These are phyloP conservation scores for Angomonas ambiguus DNA, from an alignment of 208 protist genomes.

Conservation along the genomic window DNA sequence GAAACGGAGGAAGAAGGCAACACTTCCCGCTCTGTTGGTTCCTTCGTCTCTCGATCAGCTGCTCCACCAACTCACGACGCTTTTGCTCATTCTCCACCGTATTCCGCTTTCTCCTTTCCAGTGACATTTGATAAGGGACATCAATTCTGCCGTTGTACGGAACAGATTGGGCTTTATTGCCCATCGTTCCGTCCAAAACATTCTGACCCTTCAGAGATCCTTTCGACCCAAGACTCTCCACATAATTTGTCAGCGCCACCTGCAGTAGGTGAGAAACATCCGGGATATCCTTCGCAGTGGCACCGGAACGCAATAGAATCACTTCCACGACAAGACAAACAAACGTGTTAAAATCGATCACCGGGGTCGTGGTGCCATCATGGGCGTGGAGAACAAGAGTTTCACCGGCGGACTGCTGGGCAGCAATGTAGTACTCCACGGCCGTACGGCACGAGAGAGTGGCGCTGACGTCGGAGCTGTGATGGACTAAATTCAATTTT, in stretches of 20 bases:
- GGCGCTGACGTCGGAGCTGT: neutral
- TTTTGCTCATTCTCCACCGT: neutral
- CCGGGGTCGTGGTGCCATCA: neutral
- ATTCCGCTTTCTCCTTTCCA: slow-evolving; percentile 12
- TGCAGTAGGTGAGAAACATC: slow-evolving; percentile 7
- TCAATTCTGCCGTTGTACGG: slow-evolving; percentile 43
- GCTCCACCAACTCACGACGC: neutral
- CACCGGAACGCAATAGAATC: neutral
- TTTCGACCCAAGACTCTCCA: neutral
- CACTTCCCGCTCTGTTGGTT: neutral
- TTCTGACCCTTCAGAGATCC: neutral
- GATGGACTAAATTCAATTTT: neutral
- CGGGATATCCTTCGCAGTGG: slow-evolving; percentile 5
- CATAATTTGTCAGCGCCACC: neutral
- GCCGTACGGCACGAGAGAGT: neutral
- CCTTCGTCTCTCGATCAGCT: neutral
- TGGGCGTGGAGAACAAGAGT: neutral
- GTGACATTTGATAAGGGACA: slow-evolving; percentile 37
- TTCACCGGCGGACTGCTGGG: neutral
- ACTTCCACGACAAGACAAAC: slow-evolving; percentile 7
- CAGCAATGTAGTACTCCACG: slow-evolving; percentile 3
- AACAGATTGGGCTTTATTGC: slow-evolving; percentile 1
- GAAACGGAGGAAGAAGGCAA: slow-evolving; percentile 2
- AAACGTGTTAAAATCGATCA: slow-evolving; percentile 6
- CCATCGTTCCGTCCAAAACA: neutral